These are phyloP conservation scores for Straminergon stramineum DNA, from an alignment of 225 moss, liverwort and hornwort species.

Conservation along the genomic window DNA sequence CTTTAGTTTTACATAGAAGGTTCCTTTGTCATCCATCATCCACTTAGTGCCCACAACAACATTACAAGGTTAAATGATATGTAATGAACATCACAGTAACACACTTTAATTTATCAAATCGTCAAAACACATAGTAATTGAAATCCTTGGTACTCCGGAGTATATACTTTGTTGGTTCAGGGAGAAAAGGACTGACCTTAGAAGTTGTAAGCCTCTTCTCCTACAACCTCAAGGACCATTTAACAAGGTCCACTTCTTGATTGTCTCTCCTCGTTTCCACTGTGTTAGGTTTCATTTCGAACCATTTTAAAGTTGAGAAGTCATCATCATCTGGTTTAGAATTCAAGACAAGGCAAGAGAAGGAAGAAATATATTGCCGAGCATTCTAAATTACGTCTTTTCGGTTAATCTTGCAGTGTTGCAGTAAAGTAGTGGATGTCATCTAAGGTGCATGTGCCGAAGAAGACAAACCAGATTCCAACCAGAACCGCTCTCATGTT, in stretches of 20 bases:
- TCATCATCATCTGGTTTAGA: background rate
- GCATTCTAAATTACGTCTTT: background rate
- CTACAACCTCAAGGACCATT: background rate
- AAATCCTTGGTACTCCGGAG: too few species aligned
- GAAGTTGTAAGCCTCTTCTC: background rate
- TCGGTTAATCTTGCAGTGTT: background rate
- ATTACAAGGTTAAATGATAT: background rate
- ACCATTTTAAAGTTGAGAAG: background rate
- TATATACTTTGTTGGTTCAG: background rate
- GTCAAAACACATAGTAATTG: too few species aligned
- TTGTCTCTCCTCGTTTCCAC: background rate
- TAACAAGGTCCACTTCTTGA: background rate
- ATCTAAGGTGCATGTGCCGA: background rate
- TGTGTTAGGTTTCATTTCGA: too few species aligned
- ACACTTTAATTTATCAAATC: background rate
- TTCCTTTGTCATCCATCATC: rapidly evolving
- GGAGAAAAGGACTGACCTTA: background rate
- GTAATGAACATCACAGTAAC: background rate
- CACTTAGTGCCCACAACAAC: rapidly evolving
- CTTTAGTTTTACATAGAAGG: background rate
- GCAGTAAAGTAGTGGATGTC: background rate
- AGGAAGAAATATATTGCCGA: background rate
- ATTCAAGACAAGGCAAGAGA: background rate
- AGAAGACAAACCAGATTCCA: background rate
- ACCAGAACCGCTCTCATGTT: background rate